phyloP scores from a whole-genome alignment of 768 basidiomycete genomes.

The Multifurca ochricompacta region DNA sequence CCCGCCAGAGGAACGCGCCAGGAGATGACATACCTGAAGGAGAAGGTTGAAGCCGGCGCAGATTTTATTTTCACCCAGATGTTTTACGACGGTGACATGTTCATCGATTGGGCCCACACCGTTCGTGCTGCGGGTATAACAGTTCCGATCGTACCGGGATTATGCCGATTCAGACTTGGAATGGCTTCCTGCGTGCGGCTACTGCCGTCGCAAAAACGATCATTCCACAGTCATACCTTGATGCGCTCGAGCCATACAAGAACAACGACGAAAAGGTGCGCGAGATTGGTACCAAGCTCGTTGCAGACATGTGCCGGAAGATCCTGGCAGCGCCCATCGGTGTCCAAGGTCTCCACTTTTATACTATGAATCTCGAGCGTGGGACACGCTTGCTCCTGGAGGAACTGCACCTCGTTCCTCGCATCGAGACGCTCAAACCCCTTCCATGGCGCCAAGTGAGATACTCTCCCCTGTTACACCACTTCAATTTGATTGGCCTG shows the following conservation, averaged over 20 bases:
- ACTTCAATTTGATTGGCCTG: constrained; percentile 13
- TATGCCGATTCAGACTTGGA: constrained; percentile 94
- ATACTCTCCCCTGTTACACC: constrained; percentile 20
- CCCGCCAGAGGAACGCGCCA: constrained; percentile 64
- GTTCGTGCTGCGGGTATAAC: constrained; percentile 82
- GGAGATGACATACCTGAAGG: constrained; percentile 82
- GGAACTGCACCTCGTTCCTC: constrained; percentile 81
- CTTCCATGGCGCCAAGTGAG: constrained; percentile 91
- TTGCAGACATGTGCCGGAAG: constrained; percentile 87
- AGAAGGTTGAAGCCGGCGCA: constrained; percentile 85
- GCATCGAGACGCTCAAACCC: constrained; percentile 87
- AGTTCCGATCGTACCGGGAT: constrained; percentile 91
- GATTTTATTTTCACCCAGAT: constrained; percentile 97
- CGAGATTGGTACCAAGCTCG: constrained; percentile 87
- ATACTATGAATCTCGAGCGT: constrained; percentile 96
- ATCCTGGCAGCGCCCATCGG: constrained; percentile 77
- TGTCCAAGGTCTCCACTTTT: constrained; percentile 88
- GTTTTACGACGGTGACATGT: constrained; percentile 92
- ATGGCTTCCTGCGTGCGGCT: constrained; percentile 83
- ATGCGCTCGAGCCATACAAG: constrained; percentile 77
- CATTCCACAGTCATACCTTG: constrained; percentile 70
- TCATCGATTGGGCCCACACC: constrained; percentile 83
- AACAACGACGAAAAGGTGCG: constrained; percentile 91
- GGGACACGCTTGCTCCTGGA: constrained; percentile 93
- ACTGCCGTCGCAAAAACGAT: constrained; percentile 59